A percentile compares a stretch with the other conserved stretches of the same genome.
Conservation (phyloP, 2,329 filamentous ascomycete species). For the Hypoxylon sp. region DNA sequence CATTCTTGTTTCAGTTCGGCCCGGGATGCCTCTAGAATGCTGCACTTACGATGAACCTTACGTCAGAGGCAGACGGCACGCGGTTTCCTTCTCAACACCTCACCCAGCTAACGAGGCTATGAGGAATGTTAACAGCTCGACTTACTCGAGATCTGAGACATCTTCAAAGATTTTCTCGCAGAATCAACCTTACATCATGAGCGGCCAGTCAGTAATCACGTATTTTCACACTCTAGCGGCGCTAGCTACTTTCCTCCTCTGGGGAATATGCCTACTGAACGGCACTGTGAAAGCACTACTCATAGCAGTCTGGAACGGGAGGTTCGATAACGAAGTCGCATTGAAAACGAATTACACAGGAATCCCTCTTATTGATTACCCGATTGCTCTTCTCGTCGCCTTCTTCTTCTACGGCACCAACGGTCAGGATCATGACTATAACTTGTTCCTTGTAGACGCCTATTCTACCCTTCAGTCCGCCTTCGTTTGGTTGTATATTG, state of each 20-base stretch:
- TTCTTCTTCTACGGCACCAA: constrained; percentile 52
- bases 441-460: constrained; percentile 49
- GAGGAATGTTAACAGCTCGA: neutral
- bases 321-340: constrained; percentile 38
- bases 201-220: neutral
- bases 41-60: neutral
- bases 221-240: constrained; percentile 36
- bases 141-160: neutral
- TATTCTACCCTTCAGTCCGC: constrained; percentile 49
- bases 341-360: constrained; percentile 50
- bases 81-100: neutral
- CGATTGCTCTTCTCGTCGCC: constrained; percentile 45
- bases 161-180: neutral
- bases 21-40: neutral
- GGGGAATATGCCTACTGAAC: constrained; percentile 49
- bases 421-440: constrained; percentile 46
- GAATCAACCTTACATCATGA: neutral
- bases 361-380: constrained; percentile 48
- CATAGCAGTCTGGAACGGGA: constrained; percentile 43
- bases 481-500: constrained; percentile 51
- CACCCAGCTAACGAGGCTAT: neutral
- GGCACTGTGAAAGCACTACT: constrained; percentile 47
- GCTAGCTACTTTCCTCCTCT: constrained; percentile 37
- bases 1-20: neutral
- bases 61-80: neutral